Base-by-base conservation (phyloP, 2,329 filamentous ascomycete species). In the Orbilia quercus region DNA sequence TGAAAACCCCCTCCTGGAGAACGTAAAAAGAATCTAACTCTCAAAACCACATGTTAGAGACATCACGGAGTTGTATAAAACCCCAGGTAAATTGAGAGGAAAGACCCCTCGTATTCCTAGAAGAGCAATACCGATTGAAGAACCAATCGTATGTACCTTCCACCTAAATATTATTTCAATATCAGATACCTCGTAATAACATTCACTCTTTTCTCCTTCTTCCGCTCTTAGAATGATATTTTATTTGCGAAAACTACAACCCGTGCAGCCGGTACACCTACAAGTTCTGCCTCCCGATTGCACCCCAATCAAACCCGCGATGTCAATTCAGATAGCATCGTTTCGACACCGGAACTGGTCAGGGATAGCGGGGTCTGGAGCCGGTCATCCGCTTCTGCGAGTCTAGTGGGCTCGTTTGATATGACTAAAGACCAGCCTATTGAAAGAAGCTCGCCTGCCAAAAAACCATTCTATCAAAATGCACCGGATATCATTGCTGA, bases 51-150 rank as follows among this genome's bases (percentile, higher is more conserved):
- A n/a, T 25, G 31, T 23, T 78, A 98, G 95, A 75, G 94, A 94
- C 80, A 89, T 98, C 72, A 87, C 91, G 75, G 94, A 98, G 78
- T 89, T 96, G n/a, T 97, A 98, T 84, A 99, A 98, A 80, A 95
- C 91, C 38, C 91, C 91, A 2, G 91, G 91, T 65, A 94, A 92
- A 80, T 82, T 95, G 79, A 88, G 91, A 76, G 91, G 89, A 63
- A 93, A 92, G 82, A 94, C 91, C 25, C 91, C 91, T 44, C 86
- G 89, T 74, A 92, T 90, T 16, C 83, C 83, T 34, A 86, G 88
- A 64, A 92, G 90, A 79, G 81, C 64, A 57, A 22, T 14, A 2
- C 16, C 20, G 34, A 12, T 53, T 9, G 51, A 47, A 18, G 67
- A 42, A 18, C 53, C 53, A 23, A 53, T 42, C 25, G 67, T 72